A percentile compares a stretch with the other conserved stretches of the same genome.
Conservation (phyloP, 2,329 filamentous ascomycete genomes). For the Pseudogymnoascus sp. region DNA sequence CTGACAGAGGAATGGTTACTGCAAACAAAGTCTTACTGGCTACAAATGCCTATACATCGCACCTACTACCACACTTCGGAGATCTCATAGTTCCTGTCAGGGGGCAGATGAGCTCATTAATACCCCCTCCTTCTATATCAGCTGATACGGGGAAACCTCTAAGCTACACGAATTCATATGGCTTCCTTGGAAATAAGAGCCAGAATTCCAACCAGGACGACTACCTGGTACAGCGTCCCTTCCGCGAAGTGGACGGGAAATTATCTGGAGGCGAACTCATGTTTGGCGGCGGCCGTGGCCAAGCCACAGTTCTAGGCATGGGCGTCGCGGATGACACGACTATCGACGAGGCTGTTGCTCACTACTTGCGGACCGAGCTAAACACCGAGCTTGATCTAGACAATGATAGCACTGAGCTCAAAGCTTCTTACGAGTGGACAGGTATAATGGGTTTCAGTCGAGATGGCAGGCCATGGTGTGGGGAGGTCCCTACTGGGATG, state of each 20-base stretch:
- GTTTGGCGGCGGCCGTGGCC: conserved; percentile 59
- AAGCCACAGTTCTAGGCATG: conserved; percentile 43
- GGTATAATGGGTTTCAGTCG: conserved; percentile 71
- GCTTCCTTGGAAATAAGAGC: conserved; percentile 44
- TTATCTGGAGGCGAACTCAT: conserved; percentile 49
- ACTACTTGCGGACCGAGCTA: conserved; percentile 23
- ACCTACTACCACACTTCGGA: conserved; percentile 59
- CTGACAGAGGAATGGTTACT: conserved; percentile 56
- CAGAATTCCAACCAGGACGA: conserved; percentile 48
- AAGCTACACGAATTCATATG: conserved; percentile 35
- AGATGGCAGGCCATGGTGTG: conserved; percentile 64
- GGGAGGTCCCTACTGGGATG: conserved; percentile 46
- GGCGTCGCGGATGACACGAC: conserved; percentile 51
- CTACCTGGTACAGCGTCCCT: conserved; percentile 64
- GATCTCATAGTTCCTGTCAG: conserved; percentile 69
- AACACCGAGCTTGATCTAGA: conserved; percentile 21
- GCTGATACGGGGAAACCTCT: conserved; percentile 18
- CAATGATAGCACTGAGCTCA: conserved; percentile 34
- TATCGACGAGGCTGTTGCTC: conserved; percentile 39
- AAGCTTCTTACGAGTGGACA: conserved; percentile 53
- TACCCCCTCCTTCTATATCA: conserved; percentile 40
- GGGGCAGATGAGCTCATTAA: conserved; percentile 61
- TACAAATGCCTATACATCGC: conserved; percentile 77
- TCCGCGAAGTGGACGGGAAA: conserved; percentile 17
- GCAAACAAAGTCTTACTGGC: conserved; percentile 63